Evolutionary conservation across 805 yeast species (phyloP), one percentile per base, ranked within the genome.

Genomic region (Zygotorulaspora florentina): DNA sequence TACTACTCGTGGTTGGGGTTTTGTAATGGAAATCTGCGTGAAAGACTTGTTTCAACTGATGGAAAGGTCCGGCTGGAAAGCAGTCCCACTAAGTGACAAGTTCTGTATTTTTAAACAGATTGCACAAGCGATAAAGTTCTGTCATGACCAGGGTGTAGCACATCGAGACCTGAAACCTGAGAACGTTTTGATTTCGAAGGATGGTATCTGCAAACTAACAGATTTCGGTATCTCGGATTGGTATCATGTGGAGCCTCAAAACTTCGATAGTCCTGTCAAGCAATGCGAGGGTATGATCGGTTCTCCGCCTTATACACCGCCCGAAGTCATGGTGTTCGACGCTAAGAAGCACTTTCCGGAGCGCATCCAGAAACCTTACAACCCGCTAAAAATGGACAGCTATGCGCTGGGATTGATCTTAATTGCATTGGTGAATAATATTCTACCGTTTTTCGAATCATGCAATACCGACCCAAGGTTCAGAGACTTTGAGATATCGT

Each of bases 231-330:
- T 85, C 29, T 78, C 86, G 41, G 83, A 77, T 42, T 77, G 76
- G 59, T 85, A 82, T 13, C 83, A 80, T 61, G 74, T 66, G 42
- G 69, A 62, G 16, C 77, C 76, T 1, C 74, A 76, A 1, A 77
- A 84, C 62, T 66, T 75, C 16, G 53, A 62, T 0, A 71, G 79
- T 18, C 74, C 54, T 5, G 40, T 67, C 8, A 67, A 61, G 38
- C 35, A 53, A 26, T 65, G 68, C 31, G 68, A 74, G 35, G 68
- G 79, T 1, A 75, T 76, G 61, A 83, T 84, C 35, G 93, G 95
- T 1, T 83, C 90, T 1, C 87, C 93, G 3, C 93, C 93, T 1
- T 85, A 83, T 62, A 78, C 83, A 10, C 80, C 91, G 3, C 93
- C 95, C 1, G 93, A 85, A 64, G 86, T 84, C 12, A 75, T 80